Conservation (phyloP, 202 grass and related monocot species). For the Musa balbisiana region DNA sequence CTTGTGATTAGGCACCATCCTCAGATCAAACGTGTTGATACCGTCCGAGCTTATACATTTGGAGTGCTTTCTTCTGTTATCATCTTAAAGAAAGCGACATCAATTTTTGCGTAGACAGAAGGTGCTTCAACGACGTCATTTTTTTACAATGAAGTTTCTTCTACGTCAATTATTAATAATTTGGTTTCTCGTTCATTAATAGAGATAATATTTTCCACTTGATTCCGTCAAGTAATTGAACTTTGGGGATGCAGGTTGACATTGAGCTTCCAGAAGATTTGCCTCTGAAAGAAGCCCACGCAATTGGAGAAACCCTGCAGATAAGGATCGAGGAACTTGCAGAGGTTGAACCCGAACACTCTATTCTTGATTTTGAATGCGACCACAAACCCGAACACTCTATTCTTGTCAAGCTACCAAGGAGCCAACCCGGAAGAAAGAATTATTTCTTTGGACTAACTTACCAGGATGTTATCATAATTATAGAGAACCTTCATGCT, state of each 20-base stretch:
- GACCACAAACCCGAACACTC: slow-evolving; percentile 77
- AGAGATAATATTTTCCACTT: neutral
- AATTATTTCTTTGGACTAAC: too few species aligned
- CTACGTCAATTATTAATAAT: neutral
- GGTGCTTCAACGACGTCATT: neutral
- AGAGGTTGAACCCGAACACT: slow-evolving; percentile 77
- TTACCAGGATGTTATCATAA: too few species aligned
- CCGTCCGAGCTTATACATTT: slow-evolving; percentile 83
- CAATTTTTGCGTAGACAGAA: too few species aligned
- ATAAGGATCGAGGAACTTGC: slow-evolving; percentile 71
- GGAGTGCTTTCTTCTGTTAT: slow-evolving; percentile 16
- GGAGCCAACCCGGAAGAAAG: slow-evolving; percentile 15
- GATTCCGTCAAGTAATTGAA: too few species aligned
- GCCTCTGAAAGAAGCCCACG: slow-evolving; percentile 57
- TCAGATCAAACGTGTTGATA: slow-evolving; percentile 59
- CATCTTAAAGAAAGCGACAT: neutral
- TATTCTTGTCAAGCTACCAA: slow-evolving; percentile 50
- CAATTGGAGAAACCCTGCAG: slow-evolving; percentile 81
- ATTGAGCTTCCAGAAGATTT: slow-evolving; percentile 66
- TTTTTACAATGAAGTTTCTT: neutral
- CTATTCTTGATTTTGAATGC: slow-evolving; percentile 67
- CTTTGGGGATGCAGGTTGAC: slow-evolving; percentile 44
- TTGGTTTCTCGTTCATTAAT: neutral
- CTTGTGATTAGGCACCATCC: slow-evolving; percentile 63
- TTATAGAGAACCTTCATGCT: too few species aligned